Evolutionary conservation across 192 early-diverging fungal genomes (phyloP).

Genomic region (Umbelopsis isabellina): DNA sequence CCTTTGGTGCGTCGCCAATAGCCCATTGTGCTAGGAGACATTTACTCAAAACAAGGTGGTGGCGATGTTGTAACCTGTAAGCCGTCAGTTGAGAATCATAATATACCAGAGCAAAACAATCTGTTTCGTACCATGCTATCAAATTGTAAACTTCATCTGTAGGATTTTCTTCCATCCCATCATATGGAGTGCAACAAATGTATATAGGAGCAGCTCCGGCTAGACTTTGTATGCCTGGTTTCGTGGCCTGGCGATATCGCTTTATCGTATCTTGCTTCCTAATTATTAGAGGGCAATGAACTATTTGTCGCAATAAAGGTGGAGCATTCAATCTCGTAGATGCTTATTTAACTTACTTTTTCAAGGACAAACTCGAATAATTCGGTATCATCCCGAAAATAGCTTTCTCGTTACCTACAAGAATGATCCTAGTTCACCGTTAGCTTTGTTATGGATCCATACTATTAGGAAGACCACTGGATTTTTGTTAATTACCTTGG

Average conservation of each 20-base stretch:
- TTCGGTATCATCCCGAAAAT: conserved; percentile 13
- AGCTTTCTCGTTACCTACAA: not conserved
- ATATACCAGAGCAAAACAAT: too few species aligned
- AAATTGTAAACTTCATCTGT: too few species aligned
- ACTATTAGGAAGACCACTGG: not conserved
- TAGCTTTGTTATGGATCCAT: not conserved
- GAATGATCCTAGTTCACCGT: not conserved
- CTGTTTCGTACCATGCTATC: too few species aligned
- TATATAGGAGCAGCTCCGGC: too few species aligned
- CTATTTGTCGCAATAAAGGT: too few species aligned
- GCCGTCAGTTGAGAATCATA: not conserved
- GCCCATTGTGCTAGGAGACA: conserved; percentile 2
- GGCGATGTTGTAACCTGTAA: conserved; percentile 6
- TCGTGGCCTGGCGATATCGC: too few species aligned
- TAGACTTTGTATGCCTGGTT: too few species aligned
- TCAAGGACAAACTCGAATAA: not conserved
- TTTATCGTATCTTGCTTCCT: too few species aligned
- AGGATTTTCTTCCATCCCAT: too few species aligned
- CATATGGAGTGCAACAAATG: too few species aligned
- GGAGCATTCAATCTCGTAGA: not conserved
- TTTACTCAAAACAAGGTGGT: not conserved
- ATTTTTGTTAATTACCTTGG: not conserved
- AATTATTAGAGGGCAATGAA: too few species aligned
- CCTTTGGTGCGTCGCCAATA: not conserved
- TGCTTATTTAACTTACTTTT: not conserved